Evolutionary conservation across 2,329 filamentous ascomycete genomes (phyloP).

Genomic region (Ophiostoma montium): DNA sequence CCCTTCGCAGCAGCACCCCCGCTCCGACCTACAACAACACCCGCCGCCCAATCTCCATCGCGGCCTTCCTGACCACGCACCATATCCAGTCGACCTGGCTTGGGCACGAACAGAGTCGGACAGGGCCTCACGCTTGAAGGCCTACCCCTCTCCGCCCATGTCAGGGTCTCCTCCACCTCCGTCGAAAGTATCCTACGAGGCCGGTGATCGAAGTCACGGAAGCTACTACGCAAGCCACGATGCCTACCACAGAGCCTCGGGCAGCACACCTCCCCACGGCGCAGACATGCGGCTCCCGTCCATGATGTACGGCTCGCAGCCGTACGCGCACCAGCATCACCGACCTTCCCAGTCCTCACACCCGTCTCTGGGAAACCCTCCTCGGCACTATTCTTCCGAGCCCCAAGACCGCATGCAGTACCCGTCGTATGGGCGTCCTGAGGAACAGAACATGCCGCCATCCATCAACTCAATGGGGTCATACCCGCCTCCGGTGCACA

Average conservation of each 20-base stretch:
- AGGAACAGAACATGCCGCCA: constrained; percentile 18
- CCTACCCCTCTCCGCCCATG: constrained; percentile 62
- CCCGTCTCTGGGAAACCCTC: background rate
- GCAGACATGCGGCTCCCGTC: constrained; percentile 21
- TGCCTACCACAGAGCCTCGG: constrained; percentile 30
- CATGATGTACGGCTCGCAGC: background rate
- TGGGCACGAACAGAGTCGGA: constrained; percentile 41
- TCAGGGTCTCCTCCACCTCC: constrained; percentile 52
- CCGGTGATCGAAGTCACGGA: constrained; percentile 38
- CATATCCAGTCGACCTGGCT: constrained; percentile 40
- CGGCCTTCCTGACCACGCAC: constrained; percentile 39
- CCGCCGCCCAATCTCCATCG: constrained; percentile 42
- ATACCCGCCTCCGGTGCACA: constrained; percentile 19
- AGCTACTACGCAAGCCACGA: constrained; percentile 33
- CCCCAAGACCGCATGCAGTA: constrained; percentile 26
- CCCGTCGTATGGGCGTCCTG: constrained; percentile 23
- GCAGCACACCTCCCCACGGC: constrained; percentile 20
- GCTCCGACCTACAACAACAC: constrained; percentile 26
- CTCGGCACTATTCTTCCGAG: constrained; percentile 25
- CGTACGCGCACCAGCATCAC: constrained; percentile 4
- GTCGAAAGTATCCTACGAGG: constrained; percentile 43
- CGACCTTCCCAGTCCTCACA: background rate
- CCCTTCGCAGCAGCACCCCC: constrained; percentile 14
- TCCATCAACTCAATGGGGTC: constrained; percentile 11
- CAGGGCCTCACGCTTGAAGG: constrained; percentile 38